Percentiles rank a stretch among this genome's conserved stretches.
Evolutionary conservation across 2,329 filamentous ascomycete species (phyloP).

Genomic region (Stachybotrys chlorohalonatus): DNA sequence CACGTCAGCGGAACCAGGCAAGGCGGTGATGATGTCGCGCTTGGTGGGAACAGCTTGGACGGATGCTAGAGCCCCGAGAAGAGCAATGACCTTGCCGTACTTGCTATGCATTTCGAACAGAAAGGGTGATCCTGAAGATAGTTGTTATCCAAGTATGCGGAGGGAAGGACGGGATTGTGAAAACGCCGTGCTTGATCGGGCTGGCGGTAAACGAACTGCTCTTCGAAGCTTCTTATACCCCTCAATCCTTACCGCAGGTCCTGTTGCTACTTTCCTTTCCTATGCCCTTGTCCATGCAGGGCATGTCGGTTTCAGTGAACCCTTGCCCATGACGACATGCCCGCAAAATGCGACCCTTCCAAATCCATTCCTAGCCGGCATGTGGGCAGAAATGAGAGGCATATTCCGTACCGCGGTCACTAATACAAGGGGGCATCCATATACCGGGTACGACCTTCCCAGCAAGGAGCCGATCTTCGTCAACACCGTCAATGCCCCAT

Average conservation of each 20-base stretch:
- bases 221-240: background rate
- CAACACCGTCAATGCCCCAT: no score
- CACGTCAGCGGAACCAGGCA: conserved; percentile 21
- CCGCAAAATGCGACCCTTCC: no score
- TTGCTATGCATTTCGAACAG: background rate
- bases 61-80: conserved; percentile 10
- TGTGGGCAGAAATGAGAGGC: no score
- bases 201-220: background rate
- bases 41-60: conserved; percentile 11
- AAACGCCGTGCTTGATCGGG: background rate
- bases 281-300: no score
- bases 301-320: no score
- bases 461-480: background rate
- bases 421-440: no score
- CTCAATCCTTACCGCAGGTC: background rate
- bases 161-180: background rate
- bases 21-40: conserved; percentile 17
- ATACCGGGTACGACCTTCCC: no score
- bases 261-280: background rate
- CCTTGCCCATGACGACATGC: no score
- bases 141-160: no score
- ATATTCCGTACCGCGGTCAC: no score
- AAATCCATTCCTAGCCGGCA: no score
- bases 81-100: conserved; percentile 2
- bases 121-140: background rate